Percentiles rank a stretch among this genome's conserved stretches.
phyloP scores from a whole-genome alignment of 768 basidiomycete genomes.

The Myochromella boudieri region DNA sequence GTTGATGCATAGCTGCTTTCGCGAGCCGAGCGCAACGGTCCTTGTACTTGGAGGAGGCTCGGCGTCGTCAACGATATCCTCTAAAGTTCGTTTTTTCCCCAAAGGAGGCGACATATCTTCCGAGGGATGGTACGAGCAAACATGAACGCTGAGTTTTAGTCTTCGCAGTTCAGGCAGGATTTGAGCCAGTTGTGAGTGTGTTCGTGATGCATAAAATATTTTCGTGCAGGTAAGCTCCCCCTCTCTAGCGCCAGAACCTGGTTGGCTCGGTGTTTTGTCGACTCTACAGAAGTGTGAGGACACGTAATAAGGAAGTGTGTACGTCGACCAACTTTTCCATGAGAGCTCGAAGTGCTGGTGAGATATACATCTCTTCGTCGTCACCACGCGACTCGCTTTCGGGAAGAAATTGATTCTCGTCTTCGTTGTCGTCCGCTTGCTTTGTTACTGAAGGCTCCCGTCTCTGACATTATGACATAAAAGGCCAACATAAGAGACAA shows the following conservation, averaged over 20 bases:
- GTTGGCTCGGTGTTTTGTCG: conserved; percentile 31
- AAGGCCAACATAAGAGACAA: not conserved
- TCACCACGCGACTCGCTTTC: conserved; percentile 43
- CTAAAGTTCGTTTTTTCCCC: conserved; percentile 22
- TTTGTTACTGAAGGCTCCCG: conserved; percentile 9
- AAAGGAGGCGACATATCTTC: conserved; percentile 5
- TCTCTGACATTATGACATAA: conserved; percentile 11
- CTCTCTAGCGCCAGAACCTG: conserved; percentile 22
- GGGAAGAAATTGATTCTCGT: conserved; percentile 76
- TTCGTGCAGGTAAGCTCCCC: conserved; percentile 69
- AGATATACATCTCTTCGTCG: conserved; percentile 56
- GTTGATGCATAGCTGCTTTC: conserved; percentile 93
- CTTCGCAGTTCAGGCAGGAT: conserved; percentile 81
- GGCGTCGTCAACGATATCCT: conserved; percentile 26
- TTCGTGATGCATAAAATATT: conserved; percentile 93
- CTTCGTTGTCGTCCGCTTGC: conserved; percentile 30
- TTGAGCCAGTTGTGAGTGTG: conserved; percentile 94
- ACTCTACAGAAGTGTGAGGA: conserved; percentile 23
- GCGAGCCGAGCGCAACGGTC: conserved; percentile 83
- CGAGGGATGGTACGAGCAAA: conserved; percentile 26
- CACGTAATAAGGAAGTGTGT: not conserved
- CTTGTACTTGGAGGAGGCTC: conserved; percentile 36
- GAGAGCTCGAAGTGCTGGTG: conserved; percentile 74
- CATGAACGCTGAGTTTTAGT: conserved; percentile 49
- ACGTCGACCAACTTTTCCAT: conserved; percentile 66